Evolutionary conservation across 148 eudicot species (phyloP), one percentile per base, ranked within the genome.

Genomic region (Amaranthus palmeri): DNA sequence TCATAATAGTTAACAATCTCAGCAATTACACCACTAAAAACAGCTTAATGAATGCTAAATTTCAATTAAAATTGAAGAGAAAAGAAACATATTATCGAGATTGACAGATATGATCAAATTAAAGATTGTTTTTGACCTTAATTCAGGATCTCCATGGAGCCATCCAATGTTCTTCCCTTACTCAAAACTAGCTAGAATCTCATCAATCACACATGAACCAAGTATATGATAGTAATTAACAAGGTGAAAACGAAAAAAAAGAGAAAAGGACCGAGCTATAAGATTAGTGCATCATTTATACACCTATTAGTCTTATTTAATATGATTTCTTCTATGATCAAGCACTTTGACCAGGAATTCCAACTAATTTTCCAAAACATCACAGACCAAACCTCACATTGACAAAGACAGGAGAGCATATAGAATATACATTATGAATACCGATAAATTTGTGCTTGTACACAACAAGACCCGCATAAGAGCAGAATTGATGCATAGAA

Each of bases 361-460:
- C 10, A 54, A 48, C 76, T 13, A 59, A 36, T 67, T 53, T 13
- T 47, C 53, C 64, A 72, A 43, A 57, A n/a, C 57, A 77, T 50
- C 65, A 67, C 43, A 48, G 17, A 62, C 45, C 76, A 60, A 56
- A 78, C 64, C 63, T 78, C 70, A 72, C 47, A 68, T 52, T 60
- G 77, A 78, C 63, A 73, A 10, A 11, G 81, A 73, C 73, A 73
- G 68, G 67, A 44, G 61, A 73, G 59, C 74, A 74, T 61, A 79
- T 45, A 56, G 53, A 69, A 50, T 54, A 63, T 55, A 50, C 54
- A 65, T 11, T 42, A 53, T 41, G 49, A 5, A 78, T 69, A 69
- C 13, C 12, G 14, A 50, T 25, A 71, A 54, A 11, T 12, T 12
- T 42, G 36, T 25, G 36, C 36, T 25, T 25, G 36, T 25, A 25